Evolutionary conservation across 805 yeast species (phyloP).

Genomic region (Jamesozyma spencerorum): DNA sequence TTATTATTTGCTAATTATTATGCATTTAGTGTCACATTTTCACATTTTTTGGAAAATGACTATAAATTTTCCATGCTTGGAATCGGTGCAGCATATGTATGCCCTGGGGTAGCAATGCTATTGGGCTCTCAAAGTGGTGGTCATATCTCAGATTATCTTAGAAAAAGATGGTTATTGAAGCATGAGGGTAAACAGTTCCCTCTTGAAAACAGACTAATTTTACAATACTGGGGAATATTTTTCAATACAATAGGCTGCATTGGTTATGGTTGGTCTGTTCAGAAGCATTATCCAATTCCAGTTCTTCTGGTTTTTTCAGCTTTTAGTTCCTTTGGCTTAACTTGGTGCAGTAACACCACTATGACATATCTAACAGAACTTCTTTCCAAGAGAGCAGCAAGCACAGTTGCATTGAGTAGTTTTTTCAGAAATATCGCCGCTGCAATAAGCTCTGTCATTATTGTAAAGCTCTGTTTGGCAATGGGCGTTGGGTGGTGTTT

Average conservation of each 20-base stretch:
- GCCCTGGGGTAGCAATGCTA: constrained; percentile 44
- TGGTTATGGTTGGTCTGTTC: constrained; percentile 46
- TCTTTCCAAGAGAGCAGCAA: constrained; percentile 41
- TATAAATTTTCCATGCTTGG: constrained; percentile 32
- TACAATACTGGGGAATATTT: constrained; percentile 38
- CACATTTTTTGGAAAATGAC: constrained; percentile 32
- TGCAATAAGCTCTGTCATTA: constrained; percentile 41
- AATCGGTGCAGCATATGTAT: constrained; percentile 39
- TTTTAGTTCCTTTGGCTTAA: constrained; percentile 43
- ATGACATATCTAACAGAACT: constrained; percentile 48
- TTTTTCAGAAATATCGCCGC: constrained; percentile 46
- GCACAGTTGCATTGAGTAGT: constrained; percentile 46
- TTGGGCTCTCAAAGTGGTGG: constrained; percentile 44
- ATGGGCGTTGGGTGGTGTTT: constrained; percentile 50
- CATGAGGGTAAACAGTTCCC: constrained; percentile 33
- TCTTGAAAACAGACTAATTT: constrained; percentile 35
- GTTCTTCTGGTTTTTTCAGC: constrained; percentile 37
- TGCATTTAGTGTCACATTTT: constrained; percentile 42
- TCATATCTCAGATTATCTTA: constrained; percentile 35
- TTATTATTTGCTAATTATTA: constrained; percentile 47
- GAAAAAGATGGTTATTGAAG: constrained; percentile 24
- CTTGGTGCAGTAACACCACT: constrained; percentile 45
- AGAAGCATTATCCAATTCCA: constrained; percentile 32
- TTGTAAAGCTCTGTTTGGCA: constrained; percentile 27
- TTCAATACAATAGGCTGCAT: constrained; percentile 38